Conservation (phyloP, 208 protist genomes). For the Angomonas ambiguus region DNA sequence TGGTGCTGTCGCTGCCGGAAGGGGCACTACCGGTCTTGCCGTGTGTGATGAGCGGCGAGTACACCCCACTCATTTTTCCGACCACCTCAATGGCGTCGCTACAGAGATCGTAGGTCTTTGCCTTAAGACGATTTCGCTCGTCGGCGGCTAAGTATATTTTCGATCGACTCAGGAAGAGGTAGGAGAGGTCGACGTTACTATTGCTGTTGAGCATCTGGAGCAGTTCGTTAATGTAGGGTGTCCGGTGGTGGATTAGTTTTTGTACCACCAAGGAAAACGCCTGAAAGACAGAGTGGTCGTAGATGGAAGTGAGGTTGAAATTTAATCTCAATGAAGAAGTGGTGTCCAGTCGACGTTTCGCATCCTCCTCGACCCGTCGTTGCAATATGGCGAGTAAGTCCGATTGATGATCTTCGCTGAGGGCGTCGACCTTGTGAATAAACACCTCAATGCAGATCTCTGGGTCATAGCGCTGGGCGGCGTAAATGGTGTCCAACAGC, state of each 20-base stretch:
- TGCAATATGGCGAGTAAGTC: constrained; percentile 77
- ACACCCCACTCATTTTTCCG: constrained; percentile 70
- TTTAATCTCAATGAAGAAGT: constrained; percentile 56
- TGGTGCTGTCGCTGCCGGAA: neutral
- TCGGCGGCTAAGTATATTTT: constrained; percentile 86
- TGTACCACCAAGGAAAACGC: constrained; percentile 88
- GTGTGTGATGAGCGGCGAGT: constrained; percentile 14
- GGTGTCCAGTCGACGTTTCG: constrained; percentile 70
- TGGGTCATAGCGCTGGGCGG: constrained; percentile 67
- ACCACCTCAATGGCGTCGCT: constrained; percentile 86
- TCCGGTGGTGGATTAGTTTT: constrained; percentile 73
- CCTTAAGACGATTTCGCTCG: constrained; percentile 72
- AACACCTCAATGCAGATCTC: constrained; percentile 84
- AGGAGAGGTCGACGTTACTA: constrained; percentile 79
- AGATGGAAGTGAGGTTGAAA: constrained; percentile 90
- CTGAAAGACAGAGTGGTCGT: constrained; percentile 89
- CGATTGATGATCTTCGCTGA: constrained; percentile 82
- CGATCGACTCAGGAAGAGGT: constrained; percentile 81
- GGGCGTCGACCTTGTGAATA: constrained; percentile 87
- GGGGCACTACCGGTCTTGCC: neutral
- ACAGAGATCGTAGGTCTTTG: constrained; percentile 83
- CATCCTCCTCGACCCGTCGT: constrained; percentile 74
- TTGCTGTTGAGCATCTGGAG: constrained; percentile 88
- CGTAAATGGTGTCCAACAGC: constrained; percentile 76
- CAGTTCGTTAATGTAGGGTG: constrained; percentile 75